Evolutionary conservation across 2,329 filamentous ascomycete species (phyloP), one percentile per base, ranked within the genome.

Genomic region (Aspergillus udagawae): DNA sequence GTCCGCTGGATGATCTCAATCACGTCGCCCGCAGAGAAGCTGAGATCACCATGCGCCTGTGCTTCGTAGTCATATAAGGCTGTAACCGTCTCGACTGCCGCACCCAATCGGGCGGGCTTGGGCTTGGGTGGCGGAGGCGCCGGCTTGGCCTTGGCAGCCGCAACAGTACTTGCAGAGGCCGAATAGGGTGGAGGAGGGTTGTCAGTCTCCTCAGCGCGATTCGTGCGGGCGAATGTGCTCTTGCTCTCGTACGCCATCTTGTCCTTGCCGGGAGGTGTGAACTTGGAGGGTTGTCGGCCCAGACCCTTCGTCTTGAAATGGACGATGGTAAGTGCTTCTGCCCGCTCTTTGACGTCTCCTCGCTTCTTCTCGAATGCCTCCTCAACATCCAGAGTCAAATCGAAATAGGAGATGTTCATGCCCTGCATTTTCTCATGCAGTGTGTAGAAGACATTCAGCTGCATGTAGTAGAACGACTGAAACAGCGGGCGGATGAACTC

Each of bases 401-500:
- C 90, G 75, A 99, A 99, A 78, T 99, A 99, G 60, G 92, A 92
- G 71, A 99, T 99, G 70, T 97, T 92, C 73, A 95, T 92, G 64
- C 84, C 86, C 78, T 99, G 94, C 94, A 99, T 99, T 77, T 88
- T 91, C 77, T 97, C 93, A 74, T 99, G 94, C 54, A 99, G 82
- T 1, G 94, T 99, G 77, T 99, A 99, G 75, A 97, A 99, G 63
- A 99, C 91, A 75, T 99, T 99, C 63, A 99, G 85, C 76, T 99
- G 94, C 94, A 99, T 99, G 81, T 97, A 99, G 79, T 99, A 99
- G 79, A 99, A 99, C 9, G 91, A 96, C 74, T 97, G 94, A 82
- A 99, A 99, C 7, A 99, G 85, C 2, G 94, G 94, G 65, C 91
- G 88, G 74, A 99, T 99, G 74, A 99, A 97, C 74, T 97, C 89